Evolutionary conservation across 2,329 filamentous ascomycete genomes (phyloP).

Genomic region (Tolypocladium ophioglossoides): DNA sequence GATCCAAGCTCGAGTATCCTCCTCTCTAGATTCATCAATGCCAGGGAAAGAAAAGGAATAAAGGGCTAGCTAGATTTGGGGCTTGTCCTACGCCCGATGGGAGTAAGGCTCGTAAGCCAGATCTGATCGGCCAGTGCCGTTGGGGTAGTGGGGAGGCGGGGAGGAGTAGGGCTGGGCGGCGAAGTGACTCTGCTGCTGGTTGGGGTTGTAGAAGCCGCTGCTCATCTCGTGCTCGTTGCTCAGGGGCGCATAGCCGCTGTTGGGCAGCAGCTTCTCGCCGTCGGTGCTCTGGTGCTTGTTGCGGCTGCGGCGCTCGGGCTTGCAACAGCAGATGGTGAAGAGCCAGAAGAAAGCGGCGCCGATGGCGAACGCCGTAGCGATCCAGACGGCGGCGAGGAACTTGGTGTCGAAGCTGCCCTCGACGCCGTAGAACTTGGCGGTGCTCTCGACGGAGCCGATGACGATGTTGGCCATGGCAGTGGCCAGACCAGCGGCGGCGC

Average conservation of each 20-base stretch:
- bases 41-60: not conserved
- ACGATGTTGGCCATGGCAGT: conserved; percentile 66
- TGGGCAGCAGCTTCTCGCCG: conserved; percentile 41
- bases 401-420: conserved; percentile 52
- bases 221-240: conserved; percentile 24
- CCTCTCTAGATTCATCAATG: not conserved
- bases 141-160: conserved; percentile 27
- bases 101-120: conserved; percentile 55
- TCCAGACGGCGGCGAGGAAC: conserved; percentile 67
- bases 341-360: conserved; percentile 81
- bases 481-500: conserved; percentile 60
- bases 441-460: conserved; percentile 38
- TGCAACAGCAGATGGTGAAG: conserved; percentile 86
- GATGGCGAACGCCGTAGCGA: conserved; percentile 67
- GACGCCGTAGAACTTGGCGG: conserved; percentile 63
- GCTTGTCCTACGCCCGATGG: conserved; percentile 37
- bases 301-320: conserved; percentile 28
- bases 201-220: conserved; percentile 27
- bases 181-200: conserved; percentile 8
- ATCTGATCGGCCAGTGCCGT: conserved; percentile 33
- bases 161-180: conserved; percentile 1
- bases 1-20: not conserved
- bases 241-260: conserved; percentile 28
- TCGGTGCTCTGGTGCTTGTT: conserved; percentile 22
- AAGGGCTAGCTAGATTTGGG: not conserved